phyloP scores from a whole-genome alignment of 1,139 yeast genomes.

The Hemisphaericaspora xylofermentans region DNA sequence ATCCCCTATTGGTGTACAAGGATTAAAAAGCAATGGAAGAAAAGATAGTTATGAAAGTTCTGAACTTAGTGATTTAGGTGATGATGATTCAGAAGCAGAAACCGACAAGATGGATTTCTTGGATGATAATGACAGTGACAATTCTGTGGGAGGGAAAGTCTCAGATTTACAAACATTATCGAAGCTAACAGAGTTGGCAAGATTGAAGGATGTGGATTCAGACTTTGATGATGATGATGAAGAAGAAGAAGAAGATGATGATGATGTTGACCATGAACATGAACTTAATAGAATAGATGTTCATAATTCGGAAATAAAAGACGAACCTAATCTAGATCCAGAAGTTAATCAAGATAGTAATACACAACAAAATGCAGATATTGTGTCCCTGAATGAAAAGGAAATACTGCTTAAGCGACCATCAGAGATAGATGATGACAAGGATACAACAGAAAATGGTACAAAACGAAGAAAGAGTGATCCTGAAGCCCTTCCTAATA shows the following conservation, averaged over 20 bases:
- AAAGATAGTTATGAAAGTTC: constrained; percentile 40
- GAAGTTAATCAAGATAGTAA: not conserved
- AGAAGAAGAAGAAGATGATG: constrained; percentile 4
- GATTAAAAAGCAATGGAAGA: constrained; percentile 1
- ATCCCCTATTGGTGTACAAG: not conserved
- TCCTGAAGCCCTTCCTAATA: not conserved
- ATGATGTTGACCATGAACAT: constrained; percentile 2
- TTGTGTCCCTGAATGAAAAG: not conserved
- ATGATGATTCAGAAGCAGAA: constrained; percentile 73
- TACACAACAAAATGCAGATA: constrained; percentile 1
- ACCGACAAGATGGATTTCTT: constrained; percentile 71
- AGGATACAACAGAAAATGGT: constrained; percentile 6
- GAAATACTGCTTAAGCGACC: constrained; percentile 11
- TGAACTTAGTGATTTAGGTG: constrained; percentile 58
- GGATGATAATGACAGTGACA: constrained; percentile 27
- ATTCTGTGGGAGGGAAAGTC: constrained; percentile 14
- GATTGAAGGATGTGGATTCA: constrained; percentile 40
- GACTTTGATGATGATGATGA: constrained; percentile 16
- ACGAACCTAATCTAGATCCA: constrained; percentile 1
- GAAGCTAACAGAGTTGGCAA: constrained; percentile 41
- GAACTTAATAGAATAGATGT: too few relatives aligned
- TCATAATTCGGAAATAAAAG: not conserved
- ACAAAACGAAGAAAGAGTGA: constrained; percentile 25
- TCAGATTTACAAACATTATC: constrained; percentile 43
- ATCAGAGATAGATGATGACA: constrained; percentile 10